Conservation (phyloP, 2,329 filamentous ascomycete genomes). For the Fusarium virguliforme region DNA sequence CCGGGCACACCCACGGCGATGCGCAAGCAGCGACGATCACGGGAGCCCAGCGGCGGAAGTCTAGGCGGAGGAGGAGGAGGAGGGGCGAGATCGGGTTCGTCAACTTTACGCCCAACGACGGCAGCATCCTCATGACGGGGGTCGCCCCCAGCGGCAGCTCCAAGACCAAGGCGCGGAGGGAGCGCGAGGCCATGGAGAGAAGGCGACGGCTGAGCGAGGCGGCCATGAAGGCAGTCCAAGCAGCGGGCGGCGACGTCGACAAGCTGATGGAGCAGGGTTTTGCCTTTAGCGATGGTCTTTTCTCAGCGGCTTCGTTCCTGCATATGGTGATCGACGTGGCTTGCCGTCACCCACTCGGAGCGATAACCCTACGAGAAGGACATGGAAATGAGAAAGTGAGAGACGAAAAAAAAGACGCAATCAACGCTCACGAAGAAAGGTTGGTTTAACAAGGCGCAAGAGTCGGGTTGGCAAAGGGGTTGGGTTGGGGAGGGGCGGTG, state of each 20-base stretch:
- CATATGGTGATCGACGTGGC: conserved; percentile 30
- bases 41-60: conserved; percentile 55
- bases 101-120: conserved; percentile 90
- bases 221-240: conserved; percentile 77
- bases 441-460: conserved; percentile 7
- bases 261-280: conserved; percentile 68
- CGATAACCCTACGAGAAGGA: too few species aligned
- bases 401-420: neutral
- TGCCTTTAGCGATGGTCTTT: conserved; percentile 51
- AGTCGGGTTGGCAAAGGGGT: neutral
- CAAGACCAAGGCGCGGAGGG: conserved; percentile 94
- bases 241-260: conserved; percentile 78
- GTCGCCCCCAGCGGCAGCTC: conserved; percentile 92
- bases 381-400: conserved; percentile 5
- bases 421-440: neutral
- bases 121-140: conserved; percentile 84
- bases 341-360: conserved; percentile 19
- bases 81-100: conserved; percentile 78
- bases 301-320: conserved; percentile 29
- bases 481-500: neutral
- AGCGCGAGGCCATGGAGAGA: conserved; percentile 88
- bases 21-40: conserved; percentile 59
- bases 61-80: conserved; percentile 45
- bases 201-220: conserved; percentile 78
- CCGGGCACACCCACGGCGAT: conserved; percentile 60